Evolutionary conservation across 768 basidiomycete species (phyloP), one percentile per base, ranked within the genome.

Genomic region (Lactifluus subvellereus): DNA sequence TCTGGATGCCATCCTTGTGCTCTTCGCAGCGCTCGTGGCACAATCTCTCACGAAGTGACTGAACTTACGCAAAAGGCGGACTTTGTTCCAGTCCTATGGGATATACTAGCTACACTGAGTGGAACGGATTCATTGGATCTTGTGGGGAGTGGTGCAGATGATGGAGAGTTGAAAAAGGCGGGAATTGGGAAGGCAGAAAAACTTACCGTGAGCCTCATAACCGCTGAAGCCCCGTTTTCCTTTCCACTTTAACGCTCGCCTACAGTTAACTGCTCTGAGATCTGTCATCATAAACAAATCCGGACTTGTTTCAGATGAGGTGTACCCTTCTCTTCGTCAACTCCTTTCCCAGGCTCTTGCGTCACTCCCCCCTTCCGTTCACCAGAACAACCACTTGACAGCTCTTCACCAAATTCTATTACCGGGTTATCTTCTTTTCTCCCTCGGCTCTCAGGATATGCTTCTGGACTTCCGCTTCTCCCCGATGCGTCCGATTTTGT

Each of bases 1-100:
- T 27, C 72, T 92, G 37, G 87, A 91, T 67, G 77, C 80, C 20
- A 78, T 85, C 38, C 72, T 91, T 6, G 73, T 79, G 0, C 81
- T 87, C 65, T 89, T 89, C 64, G 76, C 80, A 11, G 79, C 84
- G 0, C 75, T 92, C 5, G 79, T 86, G 5, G 79, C 89, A 3
- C 81, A 83, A 55, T 86, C 91, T 60, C 79, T 0, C 71, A 72
- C 18, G 82, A 83, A 16, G 73, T 90, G 10, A 62, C 73, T 4
- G 87, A 89, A 33, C 73, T 91, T 22, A 82, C 80, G 35, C 70
- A 72, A 13, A 71, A 71, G 54, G 60, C 69, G 0, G 72, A 73
- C 58, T 73, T 77, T 54, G 61, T 69, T 18, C 48, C 67, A 10
- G 67, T 70, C 6, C 59, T 77, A 27, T 70, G 70, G 49, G 47